Evolutionary conservation across 257 asterid genomes (phyloP), one percentile per base, ranked within the genome.

Genomic region (Solanum rostratum): DNA sequence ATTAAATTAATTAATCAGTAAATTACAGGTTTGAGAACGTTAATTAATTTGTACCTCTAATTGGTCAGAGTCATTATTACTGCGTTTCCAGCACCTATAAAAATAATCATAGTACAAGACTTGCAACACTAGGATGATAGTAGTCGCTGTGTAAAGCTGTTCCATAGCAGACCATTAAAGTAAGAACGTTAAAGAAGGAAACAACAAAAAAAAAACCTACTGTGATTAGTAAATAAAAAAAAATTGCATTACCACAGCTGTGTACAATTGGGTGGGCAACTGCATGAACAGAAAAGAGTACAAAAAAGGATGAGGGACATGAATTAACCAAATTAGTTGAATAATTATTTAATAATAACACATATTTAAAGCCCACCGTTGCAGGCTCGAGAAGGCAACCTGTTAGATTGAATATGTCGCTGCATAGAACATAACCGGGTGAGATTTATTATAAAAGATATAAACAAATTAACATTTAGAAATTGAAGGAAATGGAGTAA

Each of bases 381-480:
- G 98, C 96, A 81, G 98, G 98, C 84, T 96, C 99, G 55, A 96
- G 97, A 90, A 96, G 88, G 87, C 99, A 96, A 3, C 99, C 98
- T 41, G 86, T 88, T 81, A 96, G 87, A 84, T 96, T 96, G 88
- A 96, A 95, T 10, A 86, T 81, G 83, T 96, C 99, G 3, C 99
- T 96, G 97, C 90, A 87, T 27, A 66, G 81, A 74, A 43, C 55
- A 82, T 39, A 71, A 46, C 30, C 8, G 50, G 59, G 39, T 45
- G 37, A 74, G 37, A 74, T 22, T 30, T 46, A 74, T 14, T 13
- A 8, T 46, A 15, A 9, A 45, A 46, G 10, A 62, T 39, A 62
- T 39, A 45, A 20, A 41, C 3, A 3, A 27, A 7, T 7, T 16
- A 68, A 33, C 27, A 68, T 33, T 33, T 10, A 18, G 45, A 37